phyloP scores from a whole-genome alignment of 257 asterid genomes.

The Solanum corneliomulleri region DNA sequence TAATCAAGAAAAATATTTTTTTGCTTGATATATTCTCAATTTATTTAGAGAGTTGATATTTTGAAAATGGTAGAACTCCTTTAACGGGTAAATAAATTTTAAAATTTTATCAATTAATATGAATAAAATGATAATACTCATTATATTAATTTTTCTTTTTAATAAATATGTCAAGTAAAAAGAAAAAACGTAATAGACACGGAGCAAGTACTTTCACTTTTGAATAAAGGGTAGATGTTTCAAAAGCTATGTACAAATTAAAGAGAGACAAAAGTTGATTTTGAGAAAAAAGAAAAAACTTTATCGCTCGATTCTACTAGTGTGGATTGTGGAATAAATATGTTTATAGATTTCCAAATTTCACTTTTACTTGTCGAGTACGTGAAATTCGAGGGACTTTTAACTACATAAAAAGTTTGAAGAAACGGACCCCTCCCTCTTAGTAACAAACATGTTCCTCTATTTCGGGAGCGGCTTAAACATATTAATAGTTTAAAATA shows the following conservation, averaged over 20 bases:
- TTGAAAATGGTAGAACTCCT: no score
- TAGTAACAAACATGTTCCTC: neutral
- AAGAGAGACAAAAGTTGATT: neutral
- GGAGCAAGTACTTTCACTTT: neutral
- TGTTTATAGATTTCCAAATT: neutral
- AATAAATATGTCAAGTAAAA: no score
- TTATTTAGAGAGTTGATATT: no score
- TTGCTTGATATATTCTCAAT: no score
- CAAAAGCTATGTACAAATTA: neutral
- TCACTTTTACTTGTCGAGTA: neutral
- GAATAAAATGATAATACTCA: no score
- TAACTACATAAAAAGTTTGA: neutral
- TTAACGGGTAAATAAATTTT: no score
- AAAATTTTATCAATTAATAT: no score
- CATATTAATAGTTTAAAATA: no score
- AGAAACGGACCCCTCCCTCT: neutral
- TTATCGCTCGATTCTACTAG: neutral
- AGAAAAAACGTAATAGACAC: no score
- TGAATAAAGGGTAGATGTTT: neutral
- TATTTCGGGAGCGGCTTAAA: accelerated
- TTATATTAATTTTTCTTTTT: no score
- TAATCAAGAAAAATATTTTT: no score
- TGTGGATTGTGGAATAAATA: neutral
- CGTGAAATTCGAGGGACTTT: neutral
- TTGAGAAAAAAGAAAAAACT: neutral